Percentiles rank a stretch among this genome's conserved stretches.
phyloP scores from a whole-genome alignment of 257 asterid genomes.

The Solanum corneliomulleri region DNA sequence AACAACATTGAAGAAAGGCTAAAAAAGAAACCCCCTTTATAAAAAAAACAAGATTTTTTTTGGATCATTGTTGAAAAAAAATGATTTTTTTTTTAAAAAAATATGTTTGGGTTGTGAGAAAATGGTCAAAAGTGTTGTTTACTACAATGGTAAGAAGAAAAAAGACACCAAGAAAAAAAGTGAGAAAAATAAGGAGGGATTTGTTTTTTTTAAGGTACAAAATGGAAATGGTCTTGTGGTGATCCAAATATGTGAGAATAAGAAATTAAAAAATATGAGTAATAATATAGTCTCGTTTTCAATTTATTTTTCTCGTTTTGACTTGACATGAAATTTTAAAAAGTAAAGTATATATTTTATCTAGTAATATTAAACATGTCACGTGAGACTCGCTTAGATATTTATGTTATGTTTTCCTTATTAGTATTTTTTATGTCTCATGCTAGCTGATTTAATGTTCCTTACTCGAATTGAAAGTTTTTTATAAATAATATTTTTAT shows the following conservation, averaged over 20 bases:
- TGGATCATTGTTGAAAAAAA: background rate
- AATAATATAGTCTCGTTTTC: background rate
- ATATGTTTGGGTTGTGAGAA: background rate
- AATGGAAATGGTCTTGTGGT: slow-evolving; percentile 49
- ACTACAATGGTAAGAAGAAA: background rate
- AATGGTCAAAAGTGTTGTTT: background rate
- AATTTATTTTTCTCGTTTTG: accelerated
- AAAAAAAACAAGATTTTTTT: background rate
- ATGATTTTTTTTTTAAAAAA: accelerated
- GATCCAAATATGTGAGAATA: slow-evolving; percentile 46
- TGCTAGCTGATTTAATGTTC: background rate
- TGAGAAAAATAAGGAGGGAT: background rate
- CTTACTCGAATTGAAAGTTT: accelerated
- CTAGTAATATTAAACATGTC: background rate
- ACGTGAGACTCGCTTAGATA: background rate
- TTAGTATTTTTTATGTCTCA: background rate
- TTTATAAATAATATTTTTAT: too few species aligned
- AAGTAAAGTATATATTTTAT: background rate
- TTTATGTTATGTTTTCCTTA: background rate
- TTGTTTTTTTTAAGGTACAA: slow-evolving; percentile 1
- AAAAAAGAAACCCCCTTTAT: background rate
- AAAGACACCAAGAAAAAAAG: background rate
- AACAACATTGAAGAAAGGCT: background rate
- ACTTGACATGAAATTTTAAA: background rate
- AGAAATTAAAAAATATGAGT: background rate